These are phyloP conservation scores for Fusarium nisikadoi DNA, from an alignment of 2,329 filamentous ascomycete species.

Conservation along the genomic window DNA sequence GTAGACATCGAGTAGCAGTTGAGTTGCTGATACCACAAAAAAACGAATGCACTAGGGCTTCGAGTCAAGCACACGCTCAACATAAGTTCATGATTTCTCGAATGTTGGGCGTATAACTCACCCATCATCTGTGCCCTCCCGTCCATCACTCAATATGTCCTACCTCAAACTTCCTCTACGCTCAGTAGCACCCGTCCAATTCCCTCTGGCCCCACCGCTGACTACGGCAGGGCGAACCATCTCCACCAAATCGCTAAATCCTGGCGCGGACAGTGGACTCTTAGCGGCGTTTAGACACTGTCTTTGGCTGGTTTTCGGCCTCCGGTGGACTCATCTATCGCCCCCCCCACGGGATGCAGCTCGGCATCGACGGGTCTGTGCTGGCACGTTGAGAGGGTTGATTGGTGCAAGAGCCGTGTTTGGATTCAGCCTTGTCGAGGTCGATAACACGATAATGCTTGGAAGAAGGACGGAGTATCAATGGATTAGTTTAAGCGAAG, in stretches of 20 bases:
- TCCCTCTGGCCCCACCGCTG: constrained; percentile 21
- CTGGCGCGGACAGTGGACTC: constrained; percentile 24
- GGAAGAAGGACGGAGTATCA: neutral
- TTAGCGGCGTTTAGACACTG: constrained; percentile 1
- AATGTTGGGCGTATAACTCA: neutral
- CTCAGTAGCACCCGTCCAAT: neutral
- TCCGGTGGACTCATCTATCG: constrained; percentile 16
- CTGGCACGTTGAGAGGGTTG: constrained; percentile 8
- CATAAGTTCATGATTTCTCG: neutral
- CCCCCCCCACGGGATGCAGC: constrained; percentile 32
- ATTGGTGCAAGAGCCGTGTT: constrained; percentile 32
- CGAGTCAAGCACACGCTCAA: neutral
- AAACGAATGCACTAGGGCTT: neutral
- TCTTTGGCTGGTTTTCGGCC: constrained; percentile 22
- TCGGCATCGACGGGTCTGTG: constrained; percentile 24
- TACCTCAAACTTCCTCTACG: neutral
- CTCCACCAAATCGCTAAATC: constrained; percentile 36
- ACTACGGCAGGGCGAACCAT: constrained; percentile 41
- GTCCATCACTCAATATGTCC: neutral
- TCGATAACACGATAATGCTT: constrained; percentile 18
- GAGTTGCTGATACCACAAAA: constrained; percentile 13
- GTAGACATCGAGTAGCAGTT: neutral
- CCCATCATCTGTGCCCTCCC: neutral
- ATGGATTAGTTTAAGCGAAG: constrained; percentile 6
- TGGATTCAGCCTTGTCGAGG: constrained; percentile 40